Evolutionary conservation across 2,329 filamentous ascomycete species (phyloP).

Genomic region (Podosphaera xanthii): DNA sequence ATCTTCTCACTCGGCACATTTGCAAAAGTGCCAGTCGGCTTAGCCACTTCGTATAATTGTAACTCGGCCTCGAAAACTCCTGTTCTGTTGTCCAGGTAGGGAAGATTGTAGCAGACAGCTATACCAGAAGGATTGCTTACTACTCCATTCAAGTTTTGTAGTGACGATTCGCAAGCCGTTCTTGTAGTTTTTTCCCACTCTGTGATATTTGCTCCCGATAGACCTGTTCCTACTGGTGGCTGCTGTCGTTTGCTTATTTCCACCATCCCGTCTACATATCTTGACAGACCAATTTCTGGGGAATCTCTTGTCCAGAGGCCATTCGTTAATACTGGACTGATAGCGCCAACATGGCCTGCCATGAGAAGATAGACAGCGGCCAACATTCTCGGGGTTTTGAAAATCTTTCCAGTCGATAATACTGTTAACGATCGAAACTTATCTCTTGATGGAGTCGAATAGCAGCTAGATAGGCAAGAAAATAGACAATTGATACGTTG

Average conservation of each 20-base stretch:
- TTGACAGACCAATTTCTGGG: background rate
- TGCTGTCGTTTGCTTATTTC: background rate
- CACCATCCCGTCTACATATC: background rate
- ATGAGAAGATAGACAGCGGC: background rate
- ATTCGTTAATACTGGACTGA: background rate
- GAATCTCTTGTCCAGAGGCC: background rate
- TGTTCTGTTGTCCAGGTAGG: slow-evolving; percentile 39
- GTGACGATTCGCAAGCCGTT: slow-evolving; percentile 32
- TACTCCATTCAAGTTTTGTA: slow-evolving; percentile 28
- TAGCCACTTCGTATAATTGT: slow-evolving; percentile 46
- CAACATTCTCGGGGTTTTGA: background rate
- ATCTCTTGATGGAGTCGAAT: too few species aligned
- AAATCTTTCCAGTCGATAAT: too few species aligned
- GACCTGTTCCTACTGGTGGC: background rate
- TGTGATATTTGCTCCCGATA: slow-evolving; percentile 21
- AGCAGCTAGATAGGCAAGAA: too few species aligned
- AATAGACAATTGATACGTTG: too few species aligned
- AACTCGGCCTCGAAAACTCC: slow-evolving; percentile 60
- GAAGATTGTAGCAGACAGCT: slow-evolving; percentile 64
- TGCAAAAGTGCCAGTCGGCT: slow-evolving; percentile 28
- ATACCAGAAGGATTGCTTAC: slow-evolving; percentile 54
- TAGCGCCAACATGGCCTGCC: background rate
- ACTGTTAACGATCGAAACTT: too few species aligned
- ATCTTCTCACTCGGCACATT: slow-evolving; percentile 29
- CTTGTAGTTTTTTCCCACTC: slow-evolving; percentile 33